Conservation (phyloP, 179 eudicot genomes). For the Actinidia arguta region DNA sequence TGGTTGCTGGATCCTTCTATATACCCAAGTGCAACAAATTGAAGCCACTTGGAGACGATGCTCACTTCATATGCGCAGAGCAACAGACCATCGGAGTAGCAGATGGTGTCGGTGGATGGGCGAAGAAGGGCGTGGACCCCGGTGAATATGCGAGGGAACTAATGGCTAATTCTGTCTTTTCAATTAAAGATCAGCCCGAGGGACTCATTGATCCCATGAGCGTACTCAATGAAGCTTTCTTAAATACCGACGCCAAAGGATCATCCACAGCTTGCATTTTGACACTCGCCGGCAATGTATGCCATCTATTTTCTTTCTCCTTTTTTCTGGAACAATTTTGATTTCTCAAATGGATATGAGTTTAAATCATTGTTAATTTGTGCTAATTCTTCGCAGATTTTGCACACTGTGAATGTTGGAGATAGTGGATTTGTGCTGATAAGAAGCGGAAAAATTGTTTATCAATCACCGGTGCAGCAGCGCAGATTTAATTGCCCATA, state of each 20-base stretch:
- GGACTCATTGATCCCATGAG: slow-evolving; percentile 13
- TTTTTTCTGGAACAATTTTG: neutral
- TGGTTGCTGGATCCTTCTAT: neutral
- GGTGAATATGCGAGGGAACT: slow-evolving; percentile 38
- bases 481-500: slow-evolving; percentile 25
- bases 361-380: no score
- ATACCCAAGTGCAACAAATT: neutral
- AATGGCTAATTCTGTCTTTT: slow-evolving; percentile 15
- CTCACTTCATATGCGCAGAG: slow-evolving; percentile 24
- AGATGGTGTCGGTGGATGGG: slow-evolving; percentile 45
- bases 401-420: slow-evolving; percentile 30
- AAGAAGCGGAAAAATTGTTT: slow-evolving; percentile 10
- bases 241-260: slow-evolving; percentile 20
- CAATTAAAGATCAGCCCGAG: neutral
- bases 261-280: slow-evolving; percentile 40
- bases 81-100: slow-evolving; percentile 27
- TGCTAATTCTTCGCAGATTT: slow-evolving; percentile 4
- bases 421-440: slow-evolving; percentile 36
- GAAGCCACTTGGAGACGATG: slow-evolving; percentile 24
- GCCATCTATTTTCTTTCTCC: neutral
- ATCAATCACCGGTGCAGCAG: slow-evolving; percentile 30
- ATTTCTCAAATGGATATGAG: neutral
- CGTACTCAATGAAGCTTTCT: slow-evolving; percentile 25
- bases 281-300: slow-evolving; percentile 15
- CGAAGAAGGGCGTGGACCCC: slow-evolving; percentile 27